Percentiles rank a stretch among this genome's conserved stretches.
phyloP scores from a whole-genome alignment of 495 filamentous ascomycete species.

The Tirmania nivea region DNA sequence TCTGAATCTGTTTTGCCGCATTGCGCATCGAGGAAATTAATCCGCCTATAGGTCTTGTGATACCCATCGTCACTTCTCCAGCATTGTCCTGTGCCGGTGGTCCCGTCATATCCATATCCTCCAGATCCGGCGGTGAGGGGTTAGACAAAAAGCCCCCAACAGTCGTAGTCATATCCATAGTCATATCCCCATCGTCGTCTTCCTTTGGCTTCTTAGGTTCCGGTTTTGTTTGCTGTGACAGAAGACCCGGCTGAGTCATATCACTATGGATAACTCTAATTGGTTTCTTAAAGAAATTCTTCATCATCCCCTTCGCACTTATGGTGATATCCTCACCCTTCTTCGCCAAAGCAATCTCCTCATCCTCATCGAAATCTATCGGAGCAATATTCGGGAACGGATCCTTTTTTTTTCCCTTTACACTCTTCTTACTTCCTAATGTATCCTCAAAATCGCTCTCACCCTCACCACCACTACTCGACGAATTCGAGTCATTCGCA shows the following conservation, averaged over 20 bases:
- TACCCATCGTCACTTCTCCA: constrained; percentile 66
- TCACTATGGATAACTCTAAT: neutral
- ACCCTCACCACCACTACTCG: neutral
- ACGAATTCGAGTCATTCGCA: neutral
- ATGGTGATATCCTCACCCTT: constrained; percentile 6
- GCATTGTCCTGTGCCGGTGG: constrained; percentile 23
- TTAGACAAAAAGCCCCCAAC: constrained; percentile 49
- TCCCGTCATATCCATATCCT: constrained; percentile 35
- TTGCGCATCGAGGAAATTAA: constrained; percentile 36
- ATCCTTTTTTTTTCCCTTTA: neutral
- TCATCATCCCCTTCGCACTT: constrained; percentile 2
- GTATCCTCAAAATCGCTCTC: neutral
- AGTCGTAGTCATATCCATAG: constrained; percentile 68
- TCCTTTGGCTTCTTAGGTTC: neutral
- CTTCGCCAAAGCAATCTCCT: constrained; percentile 10
- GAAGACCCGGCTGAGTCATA: neutral
- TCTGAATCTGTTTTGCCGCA: constrained; percentile 29
- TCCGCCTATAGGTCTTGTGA: constrained; percentile 57
- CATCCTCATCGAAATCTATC: neutral
- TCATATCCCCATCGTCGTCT: constrained; percentile 36
- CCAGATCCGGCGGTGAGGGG: constrained; percentile 6
- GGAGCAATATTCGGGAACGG: neutral
- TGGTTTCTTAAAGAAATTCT: neutral
- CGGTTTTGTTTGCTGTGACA: neutral
- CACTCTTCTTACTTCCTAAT: neutral